phyloP scores from a whole-genome alignment of 1,284 basidiomycete species.

The Apiotrichum sp. region DNA sequence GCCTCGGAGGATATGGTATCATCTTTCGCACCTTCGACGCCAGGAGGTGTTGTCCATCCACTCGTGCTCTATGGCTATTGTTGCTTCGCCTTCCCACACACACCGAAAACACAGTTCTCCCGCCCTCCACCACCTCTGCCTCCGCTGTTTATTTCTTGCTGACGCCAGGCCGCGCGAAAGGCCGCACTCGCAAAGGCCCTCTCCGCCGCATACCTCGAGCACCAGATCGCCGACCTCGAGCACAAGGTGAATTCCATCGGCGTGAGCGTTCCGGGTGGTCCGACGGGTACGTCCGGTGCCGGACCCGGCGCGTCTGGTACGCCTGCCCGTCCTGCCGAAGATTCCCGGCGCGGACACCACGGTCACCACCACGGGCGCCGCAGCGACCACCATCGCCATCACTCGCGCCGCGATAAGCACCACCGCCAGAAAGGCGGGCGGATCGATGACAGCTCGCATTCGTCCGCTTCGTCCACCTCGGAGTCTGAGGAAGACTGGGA shows the following conservation, averaged over 20 bases:
- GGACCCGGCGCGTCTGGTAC: too few species aligned
- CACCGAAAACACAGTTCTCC: too few species aligned
- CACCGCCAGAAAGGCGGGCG: background rate
- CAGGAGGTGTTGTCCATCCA: too few species aligned
- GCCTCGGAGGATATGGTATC: too few species aligned
- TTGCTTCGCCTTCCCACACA: too few species aligned
- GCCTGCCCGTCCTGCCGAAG: too few species aligned
- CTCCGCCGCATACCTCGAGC: conserved; percentile 43
- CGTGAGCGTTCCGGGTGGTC: background rate
- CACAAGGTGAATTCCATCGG: conserved; percentile 26
- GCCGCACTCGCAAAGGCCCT: conserved; percentile 43
- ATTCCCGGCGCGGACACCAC: background rate
- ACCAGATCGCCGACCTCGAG: conserved; percentile 46
- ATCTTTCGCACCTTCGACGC: too few species aligned
- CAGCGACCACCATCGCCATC: background rate
- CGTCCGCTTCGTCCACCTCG: background rate
- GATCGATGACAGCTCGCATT: conserved; percentile 10
- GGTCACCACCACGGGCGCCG: background rate
- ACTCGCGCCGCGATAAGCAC: background rate
- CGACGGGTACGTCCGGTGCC: background rate
- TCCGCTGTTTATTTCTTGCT: background rate
- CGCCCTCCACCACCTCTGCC: too few species aligned
- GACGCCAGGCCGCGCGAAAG: conserved; percentile 32
- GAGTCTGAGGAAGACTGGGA: conserved; percentile 5
- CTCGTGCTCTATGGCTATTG: too few species aligned